phyloP scores from a whole-genome alignment of 345 rosid genomes.

The Eucalyptus erythrocorys region DNA sequence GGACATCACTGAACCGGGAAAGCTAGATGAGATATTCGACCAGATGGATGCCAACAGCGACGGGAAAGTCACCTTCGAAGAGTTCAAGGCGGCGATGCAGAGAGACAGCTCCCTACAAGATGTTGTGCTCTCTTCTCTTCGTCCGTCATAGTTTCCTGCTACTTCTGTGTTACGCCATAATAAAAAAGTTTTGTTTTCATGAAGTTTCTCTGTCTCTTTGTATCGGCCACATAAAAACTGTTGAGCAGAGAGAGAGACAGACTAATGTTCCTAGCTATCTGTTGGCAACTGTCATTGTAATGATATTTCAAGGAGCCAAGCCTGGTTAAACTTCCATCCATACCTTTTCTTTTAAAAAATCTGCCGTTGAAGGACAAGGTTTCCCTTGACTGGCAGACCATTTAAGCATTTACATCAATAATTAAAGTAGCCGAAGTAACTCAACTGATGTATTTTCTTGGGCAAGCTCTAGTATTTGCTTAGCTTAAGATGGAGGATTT shows the following conservation, averaged over 20 bases:
- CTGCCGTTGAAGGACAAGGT: neutral
- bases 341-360: neutral
- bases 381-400: neutral
- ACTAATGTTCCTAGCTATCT: neutral
- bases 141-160: constrained; percentile 17
- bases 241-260: neutral
- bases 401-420: neutral
- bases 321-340: neutral
- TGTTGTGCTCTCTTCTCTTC: constrained; percentile 48
- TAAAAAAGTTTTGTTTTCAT: neutral
- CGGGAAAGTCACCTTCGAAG: constrained; percentile 58
- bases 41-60: constrained; percentile 59
- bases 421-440: neutral
- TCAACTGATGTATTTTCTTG: neutral
- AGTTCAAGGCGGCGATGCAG: constrained; percentile 64
- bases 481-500: neutral
- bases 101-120: constrained; percentile 63
- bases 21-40: constrained; percentile 54
- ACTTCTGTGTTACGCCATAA: neutral
- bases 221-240: neutral
- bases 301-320: neutral
- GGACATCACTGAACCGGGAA: constrained; percentile 50
- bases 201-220: neutral
- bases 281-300: neutral
- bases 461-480: neutral